Conservation (phyloP, 805 yeast species). For the Saccharomycopsis sp. region DNA sequence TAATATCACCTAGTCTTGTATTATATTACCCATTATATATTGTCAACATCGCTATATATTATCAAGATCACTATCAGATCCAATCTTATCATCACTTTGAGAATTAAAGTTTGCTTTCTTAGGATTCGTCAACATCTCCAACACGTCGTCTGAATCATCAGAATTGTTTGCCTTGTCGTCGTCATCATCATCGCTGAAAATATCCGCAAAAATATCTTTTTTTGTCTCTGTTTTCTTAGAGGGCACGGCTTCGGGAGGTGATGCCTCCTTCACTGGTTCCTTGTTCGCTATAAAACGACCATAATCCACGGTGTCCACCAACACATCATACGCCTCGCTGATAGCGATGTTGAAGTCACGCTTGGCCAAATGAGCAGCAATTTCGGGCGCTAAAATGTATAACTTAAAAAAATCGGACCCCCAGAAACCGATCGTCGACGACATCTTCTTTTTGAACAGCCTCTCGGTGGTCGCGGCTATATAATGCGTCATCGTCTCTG, state of each 20-base stretch:
- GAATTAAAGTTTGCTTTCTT: not conserved
- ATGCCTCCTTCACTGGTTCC: not conserved
- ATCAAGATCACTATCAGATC: not conserved
- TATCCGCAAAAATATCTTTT: not conserved
- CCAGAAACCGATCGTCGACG: slow-evolving; percentile 7
- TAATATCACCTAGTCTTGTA: no score
- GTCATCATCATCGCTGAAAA: not conserved
- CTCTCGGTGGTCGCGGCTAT: not conserved
- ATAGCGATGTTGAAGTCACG: slow-evolving; percentile 20
- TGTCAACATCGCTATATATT: not conserved
- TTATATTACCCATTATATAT: no score
- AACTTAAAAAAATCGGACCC: slow-evolving; percentile 15
- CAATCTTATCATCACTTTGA: not conserved
- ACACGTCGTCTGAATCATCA: not conserved
- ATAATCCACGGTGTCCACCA: slow-evolving; percentile 15
- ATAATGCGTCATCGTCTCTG: not conserved
- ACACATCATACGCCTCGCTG: slow-evolving; percentile 7
- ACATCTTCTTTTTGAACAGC: not conserved
- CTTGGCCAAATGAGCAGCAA: slow-evolving; percentile 19
- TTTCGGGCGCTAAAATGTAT: slow-evolving; percentile 16
- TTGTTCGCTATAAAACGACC: slow-evolving; percentile 14
- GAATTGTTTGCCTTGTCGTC: not conserved
- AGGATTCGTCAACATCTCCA: not conserved
- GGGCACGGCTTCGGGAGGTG: not conserved
- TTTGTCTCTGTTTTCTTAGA: not conserved